These are phyloP conservation scores for Phytophthora brassicae DNA, from an alignment of 352 stramenopile genomes.

Conservation along the genomic window DNA sequence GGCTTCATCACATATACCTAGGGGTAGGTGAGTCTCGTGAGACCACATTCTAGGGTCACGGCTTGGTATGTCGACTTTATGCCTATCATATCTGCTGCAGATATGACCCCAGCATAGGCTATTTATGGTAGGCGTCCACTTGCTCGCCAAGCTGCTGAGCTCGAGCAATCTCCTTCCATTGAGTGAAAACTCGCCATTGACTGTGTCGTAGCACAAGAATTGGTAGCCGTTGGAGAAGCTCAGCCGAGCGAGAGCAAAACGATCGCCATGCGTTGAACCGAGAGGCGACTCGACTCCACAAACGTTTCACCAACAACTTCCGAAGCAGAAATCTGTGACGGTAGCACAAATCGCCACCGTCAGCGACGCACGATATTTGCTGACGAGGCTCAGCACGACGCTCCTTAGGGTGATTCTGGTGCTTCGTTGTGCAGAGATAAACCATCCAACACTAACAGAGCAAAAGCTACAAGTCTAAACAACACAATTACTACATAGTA, in stretches of 20 bases:
- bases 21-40: too few species aligned
- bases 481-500: too few species aligned
- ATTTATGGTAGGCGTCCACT: constrained; percentile 16
- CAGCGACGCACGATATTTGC: neutral
- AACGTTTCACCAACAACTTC: constrained; percentile 24
- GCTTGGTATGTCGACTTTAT: too few species aligned
- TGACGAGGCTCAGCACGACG: neutral
- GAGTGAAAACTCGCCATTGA: constrained; percentile 8
- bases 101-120: too few species aligned
- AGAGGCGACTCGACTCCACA: constrained; percentile 8
- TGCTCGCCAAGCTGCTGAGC: constrained; percentile 19
- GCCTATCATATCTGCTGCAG: too few species aligned
- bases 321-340: constrained; percentile 14
- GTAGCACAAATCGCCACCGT: constrained; percentile 6
- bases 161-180: constrained; percentile 11
- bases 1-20: too few species aligned
- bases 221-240: constrained; percentile 7
- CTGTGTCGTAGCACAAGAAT: constrained; percentile 13
- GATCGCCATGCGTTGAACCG: constrained; percentile 14
- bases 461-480: too few species aligned
- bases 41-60: too few species aligned
- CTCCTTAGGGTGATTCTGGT: neutral
- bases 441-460: neutral
- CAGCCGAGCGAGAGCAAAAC: constrained; percentile 13
- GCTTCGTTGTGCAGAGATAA: constrained; percentile 10